Percentiles rank a stretch among this genome's conserved stretches.
phyloP scores from a whole-genome alignment of 2,329 filamentous ascomycete species.

The Tolypocladium inflatum region DNA sequence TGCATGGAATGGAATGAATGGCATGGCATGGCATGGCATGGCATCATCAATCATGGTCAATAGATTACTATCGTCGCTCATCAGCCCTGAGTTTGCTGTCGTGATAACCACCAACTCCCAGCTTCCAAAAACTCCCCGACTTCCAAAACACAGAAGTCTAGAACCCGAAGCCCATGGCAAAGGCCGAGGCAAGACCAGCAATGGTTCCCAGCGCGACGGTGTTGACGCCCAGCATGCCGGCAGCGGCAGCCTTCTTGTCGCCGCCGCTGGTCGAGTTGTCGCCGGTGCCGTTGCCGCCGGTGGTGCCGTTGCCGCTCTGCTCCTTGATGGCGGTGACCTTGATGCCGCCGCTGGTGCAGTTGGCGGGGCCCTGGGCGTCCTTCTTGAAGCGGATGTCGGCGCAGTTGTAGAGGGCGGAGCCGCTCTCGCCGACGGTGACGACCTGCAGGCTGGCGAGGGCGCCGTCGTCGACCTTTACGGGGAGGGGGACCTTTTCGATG shows the following conservation, averaged over 20 bases:
- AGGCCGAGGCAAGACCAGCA: slow-evolving; percentile 26
- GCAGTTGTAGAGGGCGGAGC: slow-evolving; percentile 62
- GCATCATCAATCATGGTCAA: background rate
- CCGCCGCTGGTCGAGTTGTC: background rate
- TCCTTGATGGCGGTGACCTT: slow-evolving; percentile 22
- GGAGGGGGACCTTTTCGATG: slow-evolving; percentile 47
- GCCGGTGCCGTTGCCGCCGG: slow-evolving; percentile 6
- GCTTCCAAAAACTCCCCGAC: background rate
- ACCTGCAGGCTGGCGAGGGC: slow-evolving; percentile 60
- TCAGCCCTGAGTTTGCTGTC: background rate
- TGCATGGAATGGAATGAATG: background rate
- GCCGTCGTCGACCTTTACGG: slow-evolving; percentile 47
- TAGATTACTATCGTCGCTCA: background rate
- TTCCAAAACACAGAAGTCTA: slow-evolving; percentile 9
- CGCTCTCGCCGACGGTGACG: slow-evolving; percentile 49
- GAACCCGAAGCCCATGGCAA: slow-evolving; percentile 26
- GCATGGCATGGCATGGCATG: background rate
- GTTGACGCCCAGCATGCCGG: slow-evolving; percentile 13
- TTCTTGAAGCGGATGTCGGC: slow-evolving; percentile 61
- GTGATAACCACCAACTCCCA: background rate
- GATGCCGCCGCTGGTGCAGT: slow-evolving; percentile 31
- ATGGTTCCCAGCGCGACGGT: slow-evolving; percentile 21
- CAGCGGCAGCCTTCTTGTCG: slow-evolving; percentile 9
- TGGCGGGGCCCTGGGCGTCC: slow-evolving; percentile 33
- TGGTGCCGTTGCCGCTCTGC: slow-evolving; percentile 12